Evolutionary conservation across 2,329 filamentous ascomycete species (phyloP).

Genomic region (Raffaelea ambrosiae): DNA sequence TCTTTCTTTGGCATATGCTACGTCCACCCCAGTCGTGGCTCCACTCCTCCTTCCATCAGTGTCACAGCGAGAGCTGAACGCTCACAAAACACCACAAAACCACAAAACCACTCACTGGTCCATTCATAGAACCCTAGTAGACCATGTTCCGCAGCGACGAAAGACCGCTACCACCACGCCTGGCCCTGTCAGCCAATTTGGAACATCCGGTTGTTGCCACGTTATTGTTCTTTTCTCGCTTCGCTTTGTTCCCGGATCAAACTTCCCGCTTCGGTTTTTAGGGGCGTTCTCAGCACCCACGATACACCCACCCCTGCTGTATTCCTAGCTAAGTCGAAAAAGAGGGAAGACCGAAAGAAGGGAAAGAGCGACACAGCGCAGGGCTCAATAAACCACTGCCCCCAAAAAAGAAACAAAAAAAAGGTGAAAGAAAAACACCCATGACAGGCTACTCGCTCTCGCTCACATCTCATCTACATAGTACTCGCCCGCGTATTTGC

Average conservation of each 20-base stretch:
- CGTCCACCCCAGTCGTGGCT: not conserved
- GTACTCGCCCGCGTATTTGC: no score
- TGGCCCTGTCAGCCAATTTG: not conserved
- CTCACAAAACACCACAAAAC: no score
- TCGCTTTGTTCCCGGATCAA: conserved; percentile 3
- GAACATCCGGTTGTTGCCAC: not conserved
- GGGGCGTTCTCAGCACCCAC: not conserved
- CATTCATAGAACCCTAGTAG: no score
- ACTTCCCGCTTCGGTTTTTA: not conserved
- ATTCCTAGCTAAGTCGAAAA: no score
- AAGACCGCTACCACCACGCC: no score
- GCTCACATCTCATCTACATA: no score
- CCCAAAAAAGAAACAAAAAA: not conserved
- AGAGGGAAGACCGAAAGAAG: no score
- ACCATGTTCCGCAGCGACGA: no score
- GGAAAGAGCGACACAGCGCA: not conserved
- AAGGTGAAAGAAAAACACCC: not conserved
- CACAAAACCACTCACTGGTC: not conserved
- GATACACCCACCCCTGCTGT: not conserved
- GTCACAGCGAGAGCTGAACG: not conserved
- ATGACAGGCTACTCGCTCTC: no score
- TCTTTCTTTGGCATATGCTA: not conserved
- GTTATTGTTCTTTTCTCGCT: conserved; percentile 1
- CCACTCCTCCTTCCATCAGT: not conserved
- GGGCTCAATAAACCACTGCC: not conserved